These are phyloP conservation scores for Solanum gracilifrons DNA, from an alignment of 257 asterid species.

Conservation along the genomic window DNA sequence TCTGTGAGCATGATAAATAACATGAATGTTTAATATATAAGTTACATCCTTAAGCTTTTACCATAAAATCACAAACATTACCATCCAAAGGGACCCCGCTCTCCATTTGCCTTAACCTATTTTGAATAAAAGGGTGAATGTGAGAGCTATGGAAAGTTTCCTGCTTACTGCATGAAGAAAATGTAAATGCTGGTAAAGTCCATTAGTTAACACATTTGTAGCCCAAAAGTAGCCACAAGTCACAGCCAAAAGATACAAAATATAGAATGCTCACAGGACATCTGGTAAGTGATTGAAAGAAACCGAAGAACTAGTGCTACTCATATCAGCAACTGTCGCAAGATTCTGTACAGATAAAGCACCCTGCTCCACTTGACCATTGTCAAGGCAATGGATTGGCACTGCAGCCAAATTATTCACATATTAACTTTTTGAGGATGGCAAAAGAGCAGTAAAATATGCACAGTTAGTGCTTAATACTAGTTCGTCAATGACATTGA, in stretches of 20 bases:
- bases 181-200: neutral
- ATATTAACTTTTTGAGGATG: neutral
- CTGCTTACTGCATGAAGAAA: conserved; percentile 36
- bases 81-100: conserved; percentile 19
- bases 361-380: conserved; percentile 26
- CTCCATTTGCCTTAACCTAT: conserved; percentile 39
- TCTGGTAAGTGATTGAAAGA: conserved; percentile 4
- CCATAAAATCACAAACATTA: conserved; percentile 32
- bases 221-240: neutral
- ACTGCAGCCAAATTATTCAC: conserved; percentile 23
- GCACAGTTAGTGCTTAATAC: neutral
- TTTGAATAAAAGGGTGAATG: conserved; percentile 53
- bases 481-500: neutral
- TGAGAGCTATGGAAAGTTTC: conserved; percentile 30
- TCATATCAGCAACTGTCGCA: neutral
- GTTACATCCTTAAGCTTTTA: conserved; percentile 11
- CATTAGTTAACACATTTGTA: neutral
- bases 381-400: conserved; percentile 20
- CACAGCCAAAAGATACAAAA: neutral
- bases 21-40: conserved; percentile 7
- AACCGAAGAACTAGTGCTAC: conserved; percentile 5
- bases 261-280: conserved; percentile 37
- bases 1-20: conserved; percentile 38
- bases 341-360: conserved; percentile 24
- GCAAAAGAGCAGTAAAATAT: neutral